Percentiles rank a stretch among this genome's conserved stretches.
phyloP scores from a whole-genome alignment of 179 eudicot genomes.

The Spergularia azorica region DNA sequence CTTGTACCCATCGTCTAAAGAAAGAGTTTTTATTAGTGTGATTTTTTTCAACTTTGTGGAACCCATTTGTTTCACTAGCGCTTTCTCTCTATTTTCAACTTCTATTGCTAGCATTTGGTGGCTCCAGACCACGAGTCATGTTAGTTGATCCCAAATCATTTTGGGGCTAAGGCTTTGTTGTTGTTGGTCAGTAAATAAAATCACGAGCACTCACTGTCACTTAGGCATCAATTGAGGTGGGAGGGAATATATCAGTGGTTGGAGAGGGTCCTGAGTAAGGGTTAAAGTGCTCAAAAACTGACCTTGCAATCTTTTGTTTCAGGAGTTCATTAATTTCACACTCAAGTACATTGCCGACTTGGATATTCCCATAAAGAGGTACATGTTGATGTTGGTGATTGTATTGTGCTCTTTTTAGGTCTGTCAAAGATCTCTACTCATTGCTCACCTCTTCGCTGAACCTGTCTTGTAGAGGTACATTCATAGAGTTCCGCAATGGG shows the following conservation, averaged over 20 bases:
- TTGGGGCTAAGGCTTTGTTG: too few species aligned
- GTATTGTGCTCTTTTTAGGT: constrained; percentile 5
- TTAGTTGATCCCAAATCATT: too few species aligned
- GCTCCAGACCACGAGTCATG: too few species aligned
- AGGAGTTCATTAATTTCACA: constrained; percentile 92
- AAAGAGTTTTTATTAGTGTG: too few species aligned
- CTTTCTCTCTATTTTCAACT: too few species aligned
- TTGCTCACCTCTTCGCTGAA: constrained; percentile 15
- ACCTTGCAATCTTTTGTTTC: constrained; percentile 22
- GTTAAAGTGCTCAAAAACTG: background rate
- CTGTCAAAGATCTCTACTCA: constrained; percentile 5
- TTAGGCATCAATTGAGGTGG: background rate
- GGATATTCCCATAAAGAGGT: constrained; percentile 96
- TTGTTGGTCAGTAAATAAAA: background rate
- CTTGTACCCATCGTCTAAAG: too few species aligned
- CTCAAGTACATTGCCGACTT: constrained; percentile 88
- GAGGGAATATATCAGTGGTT: background rate
- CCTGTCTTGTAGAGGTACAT: constrained; percentile 67
- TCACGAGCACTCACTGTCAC: background rate
- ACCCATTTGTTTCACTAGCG: too few species aligned
- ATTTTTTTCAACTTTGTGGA: too few species aligned
- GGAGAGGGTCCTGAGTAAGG: background rate
- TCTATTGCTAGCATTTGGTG: too few species aligned
- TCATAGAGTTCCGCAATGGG: constrained; percentile 92
- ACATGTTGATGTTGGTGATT: constrained; percentile 16